Evolutionary conservation across 768 basidiomycete species (phyloP), one percentile per base, ranked within the genome.

Genomic region (Agaricus subrufescens): DNA sequence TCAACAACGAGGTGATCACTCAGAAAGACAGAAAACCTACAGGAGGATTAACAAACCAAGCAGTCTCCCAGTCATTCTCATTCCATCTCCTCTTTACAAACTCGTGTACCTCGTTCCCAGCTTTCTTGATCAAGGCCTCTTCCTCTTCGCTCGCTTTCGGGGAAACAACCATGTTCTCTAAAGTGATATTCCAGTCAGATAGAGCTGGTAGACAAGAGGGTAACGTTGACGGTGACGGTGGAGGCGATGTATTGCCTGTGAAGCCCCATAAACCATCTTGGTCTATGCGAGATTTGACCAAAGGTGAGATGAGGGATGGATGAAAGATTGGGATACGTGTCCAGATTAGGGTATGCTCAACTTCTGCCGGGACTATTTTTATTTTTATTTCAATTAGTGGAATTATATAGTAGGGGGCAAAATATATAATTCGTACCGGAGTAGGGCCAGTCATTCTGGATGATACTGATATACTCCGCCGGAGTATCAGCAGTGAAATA

Each of bases 41-140:
- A 49, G 86, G 89, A 43, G 91, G 91, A 65, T 94, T 94, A 43
- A 91, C 87, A 64, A 93, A 93, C 92, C 92, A 94, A 1, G 89
- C 89, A 0, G 90, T 91, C 70, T 94, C 92, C 91, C 89, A 94
- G n/a, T 80, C 78, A 4, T 63, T 66, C 63, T 91, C 88, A 15
- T 64, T 62, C 92, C 92, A 94, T 47, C 82, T 72, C 47, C 73
- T 75, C 66, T 70, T 75, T 11, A 94, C 80, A 67, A 87, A 93
- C 48, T 68, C 69, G 34, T 80, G 74, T 43, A 91, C 81, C 59
- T 89, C 84, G 43, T 61, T 66, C 5, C 84, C 84, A 4, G 82
- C 85, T 45, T 65, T 66, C 46, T 66, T 66, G 9, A 87, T 74
- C 55, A 82, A 69, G 15, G 57, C 64, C 39, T 81, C 81, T 63